Evolutionary conservation across 2,329 filamentous ascomycete genomes (phyloP).

Genomic region (Leptographium procerum): DNA sequence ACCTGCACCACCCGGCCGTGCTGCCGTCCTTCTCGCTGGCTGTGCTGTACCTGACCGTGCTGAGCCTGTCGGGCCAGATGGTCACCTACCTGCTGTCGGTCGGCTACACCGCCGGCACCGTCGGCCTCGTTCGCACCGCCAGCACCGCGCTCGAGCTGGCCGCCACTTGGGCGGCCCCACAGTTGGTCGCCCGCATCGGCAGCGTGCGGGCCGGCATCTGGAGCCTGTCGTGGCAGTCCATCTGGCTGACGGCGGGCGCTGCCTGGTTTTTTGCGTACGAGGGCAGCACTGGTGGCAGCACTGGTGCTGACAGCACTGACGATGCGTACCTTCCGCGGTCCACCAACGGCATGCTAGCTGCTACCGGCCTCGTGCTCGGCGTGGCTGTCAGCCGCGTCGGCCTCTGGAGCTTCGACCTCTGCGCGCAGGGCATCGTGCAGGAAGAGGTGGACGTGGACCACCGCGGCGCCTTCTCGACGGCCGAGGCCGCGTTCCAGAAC

Average conservation of each 20-base stretch:
- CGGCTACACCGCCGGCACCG: constrained; percentile 36
- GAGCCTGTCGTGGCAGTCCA: constrained; percentile 58
- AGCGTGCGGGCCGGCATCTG: constrained; percentile 57
- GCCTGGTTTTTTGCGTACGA: constrained; percentile 26
- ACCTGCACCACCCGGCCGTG: constrained; percentile 43
- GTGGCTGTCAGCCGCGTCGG: constrained; percentile 47
- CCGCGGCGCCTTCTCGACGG: constrained; percentile 57
- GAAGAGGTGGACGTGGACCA: constrained; percentile 44
- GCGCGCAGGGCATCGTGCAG: constrained; percentile 48
- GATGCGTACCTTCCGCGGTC: too few species aligned
- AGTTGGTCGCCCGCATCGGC: constrained; percentile 42
- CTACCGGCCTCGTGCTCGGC: constrained; percentile 35
- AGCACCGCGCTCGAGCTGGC: constrained; percentile 45
- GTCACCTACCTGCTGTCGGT: constrained; percentile 48
- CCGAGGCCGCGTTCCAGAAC: constrained; percentile 58
- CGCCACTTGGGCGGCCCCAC: constrained; percentile 49
- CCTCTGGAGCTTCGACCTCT: constrained; percentile 51
- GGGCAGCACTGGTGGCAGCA: neutral
- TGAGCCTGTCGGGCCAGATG: constrained; percentile 51
- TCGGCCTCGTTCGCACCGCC: constrained; percentile 41
- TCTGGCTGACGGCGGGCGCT: constrained; percentile 36
- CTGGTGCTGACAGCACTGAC: too few species aligned
- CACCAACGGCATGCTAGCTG: constrained; percentile 21
- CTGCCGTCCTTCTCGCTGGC: constrained; percentile 48
- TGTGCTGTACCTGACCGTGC: constrained; percentile 50